Evolutionary conservation across 2,329 filamentous ascomycete species (phyloP).

Genomic region (Ceratocystis albifundus): DNA sequence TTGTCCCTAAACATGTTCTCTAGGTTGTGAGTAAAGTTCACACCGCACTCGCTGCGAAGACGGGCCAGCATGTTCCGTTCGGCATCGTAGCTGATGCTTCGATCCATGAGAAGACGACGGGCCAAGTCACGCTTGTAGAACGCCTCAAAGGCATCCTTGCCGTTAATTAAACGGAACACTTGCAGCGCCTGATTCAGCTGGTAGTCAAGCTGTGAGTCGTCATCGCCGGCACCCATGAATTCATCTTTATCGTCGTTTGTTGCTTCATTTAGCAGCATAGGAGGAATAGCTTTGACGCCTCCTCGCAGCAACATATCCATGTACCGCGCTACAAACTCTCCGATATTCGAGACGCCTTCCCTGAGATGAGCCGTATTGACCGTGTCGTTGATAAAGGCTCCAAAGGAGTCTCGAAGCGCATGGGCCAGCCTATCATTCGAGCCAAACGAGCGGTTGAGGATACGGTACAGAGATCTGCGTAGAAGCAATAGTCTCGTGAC

Average conservation of each 20-base stretch:
- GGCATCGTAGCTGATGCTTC: constrained; percentile 87
- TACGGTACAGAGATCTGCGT: constrained; percentile 64
- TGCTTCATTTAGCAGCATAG: constrained; percentile 51
- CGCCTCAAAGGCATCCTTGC: constrained; percentile 94
- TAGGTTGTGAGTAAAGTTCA: constrained; percentile 88
- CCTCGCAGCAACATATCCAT: constrained; percentile 81
- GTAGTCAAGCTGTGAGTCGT: constrained; percentile 81
- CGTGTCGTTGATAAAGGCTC: constrained; percentile 84
- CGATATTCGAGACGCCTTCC: constrained; percentile 82
- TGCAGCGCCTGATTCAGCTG: constrained; percentile 89
- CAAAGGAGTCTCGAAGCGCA: constrained; percentile 72
- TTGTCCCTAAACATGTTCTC: constrained; percentile 99
- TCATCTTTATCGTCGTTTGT: constrained; percentile 32
- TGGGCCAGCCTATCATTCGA: constrained; percentile 67
- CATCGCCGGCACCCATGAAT: constrained; percentile 58
- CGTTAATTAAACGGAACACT: constrained; percentile 91
- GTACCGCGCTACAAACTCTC: constrained; percentile 97
- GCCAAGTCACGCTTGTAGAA: constrained; percentile 99
- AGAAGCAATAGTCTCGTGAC: constrained; percentile 69
- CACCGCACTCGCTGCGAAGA: constrained; percentile 84
- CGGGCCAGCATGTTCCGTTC: constrained; percentile 92
- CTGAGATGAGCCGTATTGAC: constrained; percentile 60
- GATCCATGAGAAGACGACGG: constrained; percentile 74
- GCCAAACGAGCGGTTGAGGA: constrained; percentile 65
- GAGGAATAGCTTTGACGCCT: constrained; percentile 71